phyloP scores from a whole-genome alignment of 2,329 filamentous ascomycete genomes.

The Didymella sp. region DNA sequence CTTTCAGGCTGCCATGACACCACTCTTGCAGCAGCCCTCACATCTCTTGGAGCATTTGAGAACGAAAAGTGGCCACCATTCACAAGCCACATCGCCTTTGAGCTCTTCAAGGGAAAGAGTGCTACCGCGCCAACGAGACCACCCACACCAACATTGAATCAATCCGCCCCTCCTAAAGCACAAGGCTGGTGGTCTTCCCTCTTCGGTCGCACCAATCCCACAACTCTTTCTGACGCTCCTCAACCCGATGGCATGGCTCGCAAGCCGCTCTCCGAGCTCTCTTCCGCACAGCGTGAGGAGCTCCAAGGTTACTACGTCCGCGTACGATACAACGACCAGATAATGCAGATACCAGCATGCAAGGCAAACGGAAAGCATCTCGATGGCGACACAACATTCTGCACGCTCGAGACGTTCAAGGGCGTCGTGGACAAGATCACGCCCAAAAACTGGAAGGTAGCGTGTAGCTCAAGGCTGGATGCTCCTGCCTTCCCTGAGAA shows the following conservation, averaged over 20 bases:
- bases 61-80: constrained; percentile 85
- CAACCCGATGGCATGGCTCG: constrained; percentile 62
- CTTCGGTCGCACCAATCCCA: constrained; percentile 38
- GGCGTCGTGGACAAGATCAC: constrained; percentile 89
- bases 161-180: constrained; percentile 18
- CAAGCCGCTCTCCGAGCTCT: constrained; percentile 64
- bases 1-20: constrained; percentile 93
- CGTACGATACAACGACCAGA: constrained; percentile 86
- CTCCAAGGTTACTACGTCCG: constrained; percentile 85
- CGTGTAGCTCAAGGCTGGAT: constrained; percentile 66
- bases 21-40: constrained; percentile 79
- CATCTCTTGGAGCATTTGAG: constrained; percentile 80
- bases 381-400: constrained; percentile 85
- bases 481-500: constrained; percentile 58
- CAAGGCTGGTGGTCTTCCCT: constrained; percentile 49
- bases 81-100: constrained; percentile 88
- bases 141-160: constrained; percentile 9
- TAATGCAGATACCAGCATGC: constrained; percentile 84
- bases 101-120: constrained; percentile 74
- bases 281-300: constrained; percentile 62
- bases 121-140: constrained; percentile 3
- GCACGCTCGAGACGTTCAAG: constrained; percentile 92
- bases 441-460: constrained; percentile 76
- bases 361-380: constrained; percentile 78
- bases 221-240: constrained; percentile 6